Conservation (phyloP, 306 rosid genomes). For the Canavalia gladiata region DNA sequence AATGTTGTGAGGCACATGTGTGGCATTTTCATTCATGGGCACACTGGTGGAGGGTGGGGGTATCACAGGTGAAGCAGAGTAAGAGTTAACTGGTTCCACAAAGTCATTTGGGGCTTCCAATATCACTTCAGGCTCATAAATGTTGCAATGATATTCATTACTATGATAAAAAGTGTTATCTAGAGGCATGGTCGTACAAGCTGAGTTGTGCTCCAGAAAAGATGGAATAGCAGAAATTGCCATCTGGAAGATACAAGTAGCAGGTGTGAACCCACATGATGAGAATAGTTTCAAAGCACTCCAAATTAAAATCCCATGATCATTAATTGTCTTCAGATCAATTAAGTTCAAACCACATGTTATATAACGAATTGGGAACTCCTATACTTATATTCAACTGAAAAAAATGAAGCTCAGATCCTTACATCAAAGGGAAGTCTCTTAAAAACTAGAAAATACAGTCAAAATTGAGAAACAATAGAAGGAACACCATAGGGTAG, state of each 20-base stretch:
- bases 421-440: neutral
- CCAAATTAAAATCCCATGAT: constrained; percentile 2
- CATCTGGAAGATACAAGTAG: constrained; percentile 41
- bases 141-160: constrained; percentile 25
- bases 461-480: neutral
- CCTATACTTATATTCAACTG: neutral
- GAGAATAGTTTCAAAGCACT: constrained; percentile 34
- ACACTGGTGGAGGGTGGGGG: constrained; percentile 29
- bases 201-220: constrained; percentile 20
- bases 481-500: neutral
- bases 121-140: constrained; percentile 29
- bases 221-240: constrained; percentile 38
- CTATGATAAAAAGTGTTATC: constrained; percentile 10
- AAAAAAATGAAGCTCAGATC: neutral
- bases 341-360: neutral
- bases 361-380: neutral
- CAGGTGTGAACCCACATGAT: constrained; percentile 32
- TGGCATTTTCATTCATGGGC: constrained; percentile 21
- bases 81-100: constrained; percentile 22
- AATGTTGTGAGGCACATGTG: constrained; percentile 5
- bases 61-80: constrained; percentile 26
- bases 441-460: neutral
- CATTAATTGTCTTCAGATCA: neutral
- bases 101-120: constrained; percentile 9
- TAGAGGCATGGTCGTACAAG: constrained; percentile 34